A percentile compares a stretch with the other conserved stretches of the same genome.
Conservation (phyloP, 768 basidiomycete genomes). For the Lactarius tabidus region DNA sequence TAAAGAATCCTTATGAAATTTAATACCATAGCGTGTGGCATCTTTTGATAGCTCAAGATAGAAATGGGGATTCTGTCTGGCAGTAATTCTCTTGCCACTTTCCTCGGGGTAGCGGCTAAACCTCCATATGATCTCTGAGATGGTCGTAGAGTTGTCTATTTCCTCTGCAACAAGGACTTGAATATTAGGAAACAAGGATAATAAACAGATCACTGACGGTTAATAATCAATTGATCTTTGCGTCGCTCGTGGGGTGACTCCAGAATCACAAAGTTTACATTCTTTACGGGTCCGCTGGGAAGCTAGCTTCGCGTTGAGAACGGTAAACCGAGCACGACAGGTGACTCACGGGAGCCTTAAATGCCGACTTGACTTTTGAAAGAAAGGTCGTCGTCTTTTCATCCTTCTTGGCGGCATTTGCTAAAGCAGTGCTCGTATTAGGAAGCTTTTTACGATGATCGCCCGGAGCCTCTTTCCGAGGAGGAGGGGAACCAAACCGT, state of each 20-base stretch:
- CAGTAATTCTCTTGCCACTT: background rate
- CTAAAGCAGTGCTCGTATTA: background rate
- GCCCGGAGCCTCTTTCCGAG: background rate
- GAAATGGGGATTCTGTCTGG: background rate
- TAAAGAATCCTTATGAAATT: background rate
- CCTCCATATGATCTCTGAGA: background rate
- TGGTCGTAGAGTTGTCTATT: background rate
- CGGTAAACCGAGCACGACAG: background rate
- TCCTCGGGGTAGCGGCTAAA: background rate
- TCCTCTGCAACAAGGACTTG: background rate
- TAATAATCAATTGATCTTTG: background rate
- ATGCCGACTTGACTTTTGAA: background rate
- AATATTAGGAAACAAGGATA: background rate
- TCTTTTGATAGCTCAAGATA: background rate
- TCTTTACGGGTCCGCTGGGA: background rate
- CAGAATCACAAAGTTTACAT: background rate
- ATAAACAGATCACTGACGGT: background rate
- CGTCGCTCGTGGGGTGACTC: background rate
- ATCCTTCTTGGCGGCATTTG: background rate
- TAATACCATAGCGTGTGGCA: background rate
- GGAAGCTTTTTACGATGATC: background rate
- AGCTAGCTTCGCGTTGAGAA: background rate
- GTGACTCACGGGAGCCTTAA: background rate
- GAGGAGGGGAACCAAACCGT: background rate
- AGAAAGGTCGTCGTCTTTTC: background rate